Conservation (phyloP, 805 yeast species). For the Yarrowia sp. region DNA sequence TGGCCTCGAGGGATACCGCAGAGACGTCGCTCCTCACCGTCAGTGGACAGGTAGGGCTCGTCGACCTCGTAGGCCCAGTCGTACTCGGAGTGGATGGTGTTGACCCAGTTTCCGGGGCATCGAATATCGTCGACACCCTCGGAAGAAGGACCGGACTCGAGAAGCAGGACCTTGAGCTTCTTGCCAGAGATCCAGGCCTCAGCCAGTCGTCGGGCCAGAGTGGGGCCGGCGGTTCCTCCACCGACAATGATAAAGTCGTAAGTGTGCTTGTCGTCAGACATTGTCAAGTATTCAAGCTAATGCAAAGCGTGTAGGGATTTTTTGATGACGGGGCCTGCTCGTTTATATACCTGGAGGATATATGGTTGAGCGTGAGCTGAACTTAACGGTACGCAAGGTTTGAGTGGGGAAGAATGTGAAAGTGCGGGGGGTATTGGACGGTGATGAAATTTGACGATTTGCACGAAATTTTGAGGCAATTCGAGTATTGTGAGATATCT, state of each 20-base stretch:
- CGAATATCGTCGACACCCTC: slow-evolving; percentile 44
- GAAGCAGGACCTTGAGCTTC: slow-evolving; percentile 45
- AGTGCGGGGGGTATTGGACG: slow-evolving; percentile 17
- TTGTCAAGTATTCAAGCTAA: slow-evolving; percentile 17
- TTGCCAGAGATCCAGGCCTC: slow-evolving; percentile 45
- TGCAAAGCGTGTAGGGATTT: slow-evolving; percentile 3
- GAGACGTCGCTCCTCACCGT: slow-evolving; percentile 46
- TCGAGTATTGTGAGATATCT: no score
- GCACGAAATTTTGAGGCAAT: neutral
- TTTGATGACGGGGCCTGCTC: slow-evolving; percentile 7
- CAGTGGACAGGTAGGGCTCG: slow-evolving; percentile 48
- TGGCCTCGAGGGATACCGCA: slow-evolving; percentile 49
- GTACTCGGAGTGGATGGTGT: slow-evolving; percentile 47
- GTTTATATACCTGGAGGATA: slow-evolving; percentile 9
- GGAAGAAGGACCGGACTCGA: slow-evolving; percentile 50
- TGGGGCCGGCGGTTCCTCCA: slow-evolving; percentile 51
- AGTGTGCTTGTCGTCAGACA: slow-evolving; percentile 40
- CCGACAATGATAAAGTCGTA: slow-evolving; percentile 47
- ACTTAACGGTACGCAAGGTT: neutral
- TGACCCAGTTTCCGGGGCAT: slow-evolving; percentile 47
- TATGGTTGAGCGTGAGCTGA: slow-evolving; percentile 14
- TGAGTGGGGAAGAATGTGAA: slow-evolving; percentile 38
- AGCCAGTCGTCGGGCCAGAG: slow-evolving; percentile 49
- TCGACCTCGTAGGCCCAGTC: slow-evolving; percentile 50
- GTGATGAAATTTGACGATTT: no score